A percentile compares a stretch with the other conserved stretches of the same genome.
Evolutionary conservation across 106 monocot species (phyloP).

Genomic region (Posidonia australis): DNA sequence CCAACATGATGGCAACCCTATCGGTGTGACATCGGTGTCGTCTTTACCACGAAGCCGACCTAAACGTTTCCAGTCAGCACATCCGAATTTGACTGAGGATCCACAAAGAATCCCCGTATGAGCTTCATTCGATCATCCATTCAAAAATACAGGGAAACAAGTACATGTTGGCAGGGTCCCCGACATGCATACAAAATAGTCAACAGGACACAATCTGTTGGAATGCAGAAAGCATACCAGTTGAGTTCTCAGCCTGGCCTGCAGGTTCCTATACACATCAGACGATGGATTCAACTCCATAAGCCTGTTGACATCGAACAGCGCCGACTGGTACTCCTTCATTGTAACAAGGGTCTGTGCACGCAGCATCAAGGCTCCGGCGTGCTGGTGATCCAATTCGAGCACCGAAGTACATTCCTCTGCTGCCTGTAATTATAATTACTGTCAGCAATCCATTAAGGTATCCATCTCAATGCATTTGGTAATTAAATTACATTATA

Average conservation of each 20-base stretch:
- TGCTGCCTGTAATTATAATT: constrained; percentile 43
- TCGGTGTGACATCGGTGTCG: too few relatives aligned
- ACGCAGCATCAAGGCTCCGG: constrained; percentile 95
- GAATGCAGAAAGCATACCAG: constrained; percentile 36
- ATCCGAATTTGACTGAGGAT: too few relatives aligned
- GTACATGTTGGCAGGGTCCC: too few relatives aligned
- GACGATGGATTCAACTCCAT: constrained; percentile 85
- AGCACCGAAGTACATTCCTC: constrained; percentile 97
- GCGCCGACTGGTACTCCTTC: constrained; percentile 90
- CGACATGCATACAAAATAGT: too few relatives aligned
- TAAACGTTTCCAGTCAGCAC: too few relatives aligned
- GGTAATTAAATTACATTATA: too few relatives aligned
- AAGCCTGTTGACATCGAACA: constrained; percentile 94
- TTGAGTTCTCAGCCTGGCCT: constrained; percentile 78
- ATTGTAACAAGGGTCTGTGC: constrained; percentile 93
- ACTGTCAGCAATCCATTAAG: neutral
- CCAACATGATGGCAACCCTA: too few relatives aligned
- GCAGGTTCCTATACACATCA: constrained; percentile 72
- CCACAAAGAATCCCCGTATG: too few relatives aligned
- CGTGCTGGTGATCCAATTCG: constrained; percentile 74
- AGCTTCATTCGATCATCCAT: too few relatives aligned
- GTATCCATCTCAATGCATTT: too few relatives aligned
- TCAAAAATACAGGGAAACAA: too few relatives aligned
- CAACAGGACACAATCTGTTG: neutral
- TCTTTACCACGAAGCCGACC: too few relatives aligned